These are phyloP conservation scores for Thuidium tamariscinum DNA, from an alignment of 225 moss, liverwort and hornwort genomes.

Conservation along the genomic window DNA sequence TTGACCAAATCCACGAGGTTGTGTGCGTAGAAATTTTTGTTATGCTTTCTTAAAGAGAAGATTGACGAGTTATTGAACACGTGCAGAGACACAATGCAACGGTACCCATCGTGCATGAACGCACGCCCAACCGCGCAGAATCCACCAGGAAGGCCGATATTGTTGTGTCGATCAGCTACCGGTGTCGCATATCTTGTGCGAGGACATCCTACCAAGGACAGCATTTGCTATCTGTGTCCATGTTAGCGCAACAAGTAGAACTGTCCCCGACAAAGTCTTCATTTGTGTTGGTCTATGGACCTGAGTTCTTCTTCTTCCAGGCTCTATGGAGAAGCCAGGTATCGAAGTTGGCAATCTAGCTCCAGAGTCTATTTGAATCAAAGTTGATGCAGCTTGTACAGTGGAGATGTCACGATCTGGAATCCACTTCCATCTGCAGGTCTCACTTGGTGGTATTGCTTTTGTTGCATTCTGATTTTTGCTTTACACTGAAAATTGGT, in stretches of 20 bases:
- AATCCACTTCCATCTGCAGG: background rate
- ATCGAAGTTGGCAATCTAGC: background rate
- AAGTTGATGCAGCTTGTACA: background rate
- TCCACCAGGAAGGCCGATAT: conserved; percentile 67
- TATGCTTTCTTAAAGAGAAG: background rate
- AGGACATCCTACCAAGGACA: no score
- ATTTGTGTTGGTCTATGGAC: background rate
- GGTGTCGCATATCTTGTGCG: conserved; percentile 81
- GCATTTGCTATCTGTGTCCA: background rate
- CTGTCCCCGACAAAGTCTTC: background rate
- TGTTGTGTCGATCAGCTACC: conserved; percentile 75
- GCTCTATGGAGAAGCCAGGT: background rate
- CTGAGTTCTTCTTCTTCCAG: background rate
- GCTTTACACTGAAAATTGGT: background rate
- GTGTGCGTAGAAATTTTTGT: background rate
- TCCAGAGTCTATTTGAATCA: background rate
- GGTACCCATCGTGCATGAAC: conserved; percentile 70
- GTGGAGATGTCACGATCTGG: background rate
- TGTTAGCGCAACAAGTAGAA: background rate
- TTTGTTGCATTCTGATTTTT: background rate
- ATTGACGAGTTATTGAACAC: background rate
- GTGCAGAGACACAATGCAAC: conserved; percentile 77
- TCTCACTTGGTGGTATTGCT: background rate
- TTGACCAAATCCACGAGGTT: background rate
- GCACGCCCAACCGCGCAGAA: conserved; percentile 67